Percentiles rank a stretch among this genome's conserved stretches.
Evolutionary conservation across 1,139 yeast species (phyloP).

Genomic region (Yamadazyma pseudoaaseri): DNA sequence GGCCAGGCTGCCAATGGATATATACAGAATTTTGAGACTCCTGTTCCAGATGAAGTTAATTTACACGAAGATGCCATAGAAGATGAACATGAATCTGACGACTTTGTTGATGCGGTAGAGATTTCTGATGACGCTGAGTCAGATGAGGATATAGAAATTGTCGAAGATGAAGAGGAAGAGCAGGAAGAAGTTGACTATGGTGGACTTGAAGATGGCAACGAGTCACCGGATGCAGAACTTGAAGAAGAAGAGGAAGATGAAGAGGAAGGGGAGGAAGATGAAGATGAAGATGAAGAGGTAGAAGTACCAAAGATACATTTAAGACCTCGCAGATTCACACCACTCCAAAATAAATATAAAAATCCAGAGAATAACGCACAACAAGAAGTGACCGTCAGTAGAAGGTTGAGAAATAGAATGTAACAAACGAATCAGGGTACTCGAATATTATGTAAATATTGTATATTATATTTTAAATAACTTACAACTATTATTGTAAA

Average conservation of each 20-base stretch:
- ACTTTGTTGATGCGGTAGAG: conserved; percentile 11
- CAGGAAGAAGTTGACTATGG: conserved; percentile 6
- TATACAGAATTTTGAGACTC: neutral
- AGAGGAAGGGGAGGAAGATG: conserved; percentile 1
- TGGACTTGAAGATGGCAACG: conserved; percentile 2
- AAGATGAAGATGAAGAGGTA: conserved; percentile 9
- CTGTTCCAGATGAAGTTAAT: neutral
- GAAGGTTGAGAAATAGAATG: too few relatives aligned
- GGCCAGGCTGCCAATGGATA: neutral
- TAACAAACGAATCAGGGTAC: too few relatives aligned
- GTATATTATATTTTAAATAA: conserved; percentile 44
- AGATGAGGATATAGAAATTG: conserved; percentile 9
- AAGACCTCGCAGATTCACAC: too few relatives aligned
- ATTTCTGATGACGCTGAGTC: conserved; percentile 10
- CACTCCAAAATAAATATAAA: too few relatives aligned
- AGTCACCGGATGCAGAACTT: conserved; percentile 3
- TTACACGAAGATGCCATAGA: conserved; percentile 4
- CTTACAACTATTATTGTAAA: conserved; percentile 62
- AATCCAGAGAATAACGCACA: too few relatives aligned
- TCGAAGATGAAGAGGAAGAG: conserved; percentile 14
- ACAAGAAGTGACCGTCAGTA: conserved; percentile 11
- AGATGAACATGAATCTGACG: conserved; percentile 11
- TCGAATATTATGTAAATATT: conserved; percentile 5
- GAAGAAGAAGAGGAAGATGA: conserved; percentile 7
- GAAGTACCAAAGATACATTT: too few relatives aligned